phyloP scores from a whole-genome alignment of 2,329 filamentous ascomycete species.

The Claviceps fusiformis region DNA sequence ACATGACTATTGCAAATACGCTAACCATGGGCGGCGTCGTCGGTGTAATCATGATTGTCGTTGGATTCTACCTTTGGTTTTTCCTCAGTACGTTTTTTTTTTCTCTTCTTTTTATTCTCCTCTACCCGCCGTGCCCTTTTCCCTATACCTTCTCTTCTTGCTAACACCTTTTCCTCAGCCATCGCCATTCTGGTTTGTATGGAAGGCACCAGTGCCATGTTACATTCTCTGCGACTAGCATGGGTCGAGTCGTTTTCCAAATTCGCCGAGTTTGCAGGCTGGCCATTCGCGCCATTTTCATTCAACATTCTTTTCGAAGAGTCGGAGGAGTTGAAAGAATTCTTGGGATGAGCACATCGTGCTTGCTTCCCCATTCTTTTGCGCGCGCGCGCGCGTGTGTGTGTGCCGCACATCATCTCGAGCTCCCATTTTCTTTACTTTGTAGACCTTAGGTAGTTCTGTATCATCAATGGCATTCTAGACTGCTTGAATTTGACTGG shows the following conservation, averaged over 20 bases:
- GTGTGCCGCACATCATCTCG: slow-evolving; percentile 1
- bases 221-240: slow-evolving; percentile 80
- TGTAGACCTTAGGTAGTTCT: slow-evolving; percentile 19
- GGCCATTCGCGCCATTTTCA: slow-evolving; percentile 79
- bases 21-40: slow-evolving; percentile 51
- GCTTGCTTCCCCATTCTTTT: neutral
- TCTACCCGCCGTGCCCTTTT: no score
- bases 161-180: slow-evolving; percentile 19
- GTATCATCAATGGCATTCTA: slow-evolving; percentile 15
- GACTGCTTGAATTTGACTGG: neutral
- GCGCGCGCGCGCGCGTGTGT: neutral
- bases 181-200: slow-evolving; percentile 68
- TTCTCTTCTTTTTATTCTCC: neutral
- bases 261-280: slow-evolving; percentile 83
- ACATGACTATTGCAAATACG: slow-evolving; percentile 78
- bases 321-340: slow-evolving; percentile 50
- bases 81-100: slow-evolving; percentile 42
- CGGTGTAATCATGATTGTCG: slow-evolving; percentile 69
- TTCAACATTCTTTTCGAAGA: slow-evolving; percentile 78
- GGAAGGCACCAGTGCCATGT: slow-evolving; percentile 93
- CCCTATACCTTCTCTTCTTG: neutral
- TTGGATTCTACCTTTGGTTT: slow-evolving; percentile 84
- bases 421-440: slow-evolving; percentile 10
- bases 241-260: slow-evolving; percentile 98
- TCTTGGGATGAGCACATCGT: slow-evolving; percentile 27